Percentiles rank a stretch among this genome's conserved stretches.
These are phyloP conservation scores for Serpula lacrymans DNA, from an alignment of 768 basidiomycete genomes.

Conservation along the genomic window DNA sequence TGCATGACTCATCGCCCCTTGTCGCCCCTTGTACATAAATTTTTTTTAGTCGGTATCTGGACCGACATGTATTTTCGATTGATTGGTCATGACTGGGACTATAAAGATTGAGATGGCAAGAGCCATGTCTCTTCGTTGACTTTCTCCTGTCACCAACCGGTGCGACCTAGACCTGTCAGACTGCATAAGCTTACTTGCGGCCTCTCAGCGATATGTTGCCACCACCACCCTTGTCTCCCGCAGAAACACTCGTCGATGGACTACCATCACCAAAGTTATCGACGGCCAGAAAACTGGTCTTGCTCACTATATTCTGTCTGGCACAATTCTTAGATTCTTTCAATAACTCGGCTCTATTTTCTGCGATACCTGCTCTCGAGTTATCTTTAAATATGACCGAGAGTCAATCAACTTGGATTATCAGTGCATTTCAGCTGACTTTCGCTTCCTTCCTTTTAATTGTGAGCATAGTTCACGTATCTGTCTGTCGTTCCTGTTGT, in stretches of 20 bases:
- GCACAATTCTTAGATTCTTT: constrained; percentile 44
- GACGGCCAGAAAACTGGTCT: constrained; percentile 19
- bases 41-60: no score
- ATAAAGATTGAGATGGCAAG: no score
- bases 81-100: no score
- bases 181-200: background rate
- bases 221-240: background rate
- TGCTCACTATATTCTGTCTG: constrained; percentile 37
- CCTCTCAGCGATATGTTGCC: constrained; percentile 9
- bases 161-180: background rate
- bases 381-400: constrained; percentile 15
- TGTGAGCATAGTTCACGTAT: constrained; percentile 25
- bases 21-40: no score
- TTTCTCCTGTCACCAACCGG: background rate
- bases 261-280: constrained; percentile 13
- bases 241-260: constrained; percentile 4
- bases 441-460: constrained; percentile 43
- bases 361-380: constrained; percentile 35
- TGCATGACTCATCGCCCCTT: no score
- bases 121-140: background rate
- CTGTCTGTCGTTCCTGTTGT: no score
- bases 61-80: no score
- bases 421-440: constrained; percentile 38
- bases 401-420: constrained; percentile 34
- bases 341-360: constrained; percentile 38